Base-by-base conservation (phyloP, 2,329 filamentous ascomycete species). In the Diaporthe ilicicola region DNA sequence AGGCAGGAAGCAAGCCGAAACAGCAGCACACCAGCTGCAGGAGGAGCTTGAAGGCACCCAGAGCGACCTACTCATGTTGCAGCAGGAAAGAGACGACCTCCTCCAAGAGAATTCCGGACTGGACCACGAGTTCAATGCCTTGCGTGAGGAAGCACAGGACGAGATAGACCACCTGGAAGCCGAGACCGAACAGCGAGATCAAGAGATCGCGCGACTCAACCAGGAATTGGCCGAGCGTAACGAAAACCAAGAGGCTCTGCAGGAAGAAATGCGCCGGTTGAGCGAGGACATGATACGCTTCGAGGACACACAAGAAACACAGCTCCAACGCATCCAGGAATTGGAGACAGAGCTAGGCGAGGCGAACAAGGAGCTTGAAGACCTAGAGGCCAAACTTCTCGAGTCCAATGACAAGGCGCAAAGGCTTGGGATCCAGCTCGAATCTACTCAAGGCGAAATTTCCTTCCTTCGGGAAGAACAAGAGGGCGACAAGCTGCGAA, bases 401-500 rank as follows among this genome's bases (percentile, higher is more conserved):
- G 95, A 98, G 78, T 86, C 94, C 8, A 95, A 95, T 78, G 90
- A 92, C 76, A 98, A 98, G 85, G 92, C 93, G 59, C 93, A 97
- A 77, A 90, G 95, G 67, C 87, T 98, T 3, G 92, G 93, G 4
- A 94, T 99, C 39, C 95, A 98, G 78, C 92, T 95, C 74, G 96
- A 99, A 81, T 97, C 94, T 6, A 92, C 93, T 70, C 95, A 98
- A 76, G 92, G 92, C 71, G 96, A 99, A 81, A 97, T 98, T 81
- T 91, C 93, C 1, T 99, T 99, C 87, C 82, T 99, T 64, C 91
- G 96, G 1, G 96, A 99, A 79, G 96, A 99, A 83, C 96, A 99
- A 81, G 96, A 99, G 81, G 90, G 89, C 22, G 96, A 99, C 84
- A 99, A 99, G 87, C 97, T 99, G 79, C 95, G 94, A 82, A 98